These are phyloP conservation scores for Marasmius fiardii DNA, from an alignment of 1,284 basidiomycete genomes.

Conservation along the genomic window DNA sequence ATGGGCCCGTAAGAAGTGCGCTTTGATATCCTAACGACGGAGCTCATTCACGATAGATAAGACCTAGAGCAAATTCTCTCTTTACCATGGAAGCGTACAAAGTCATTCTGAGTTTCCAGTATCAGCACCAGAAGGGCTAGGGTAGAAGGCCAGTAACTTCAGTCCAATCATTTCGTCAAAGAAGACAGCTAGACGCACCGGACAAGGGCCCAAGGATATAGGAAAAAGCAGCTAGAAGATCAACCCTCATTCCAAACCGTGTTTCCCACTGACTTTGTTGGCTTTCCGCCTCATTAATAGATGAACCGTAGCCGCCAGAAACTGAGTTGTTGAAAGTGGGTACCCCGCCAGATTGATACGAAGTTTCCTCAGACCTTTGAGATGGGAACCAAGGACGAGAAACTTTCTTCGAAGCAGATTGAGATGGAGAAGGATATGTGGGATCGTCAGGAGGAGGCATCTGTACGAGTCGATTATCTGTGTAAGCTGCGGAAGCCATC, in stretches of 20 bases:
- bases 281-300: slow-evolving; percentile 43
- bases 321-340: slow-evolving; percentile 54
- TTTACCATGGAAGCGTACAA: slow-evolving; percentile 77
- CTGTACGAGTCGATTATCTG: slow-evolving; percentile 27
- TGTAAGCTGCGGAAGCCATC: background rate
- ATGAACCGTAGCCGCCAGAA: slow-evolving; percentile 33
- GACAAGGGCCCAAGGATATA: slow-evolving; percentile 75
- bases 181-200: slow-evolving; percentile 42
- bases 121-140: slow-evolving; percentile 69
- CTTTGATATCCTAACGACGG: slow-evolving; percentile 68
- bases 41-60: slow-evolving; percentile 9
- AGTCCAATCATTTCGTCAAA: background rate
- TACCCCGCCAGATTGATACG: slow-evolving; percentile 71
- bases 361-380: slow-evolving; percentile 31
- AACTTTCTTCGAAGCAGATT: slow-evolving; percentile 23
- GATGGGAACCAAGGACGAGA: slow-evolving; percentile 60
- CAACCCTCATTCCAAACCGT: slow-evolving; percentile 65
- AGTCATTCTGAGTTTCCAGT: slow-evolving; percentile 78
- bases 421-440: slow-evolving; percentile 23
- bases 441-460: slow-evolving; percentile 61
- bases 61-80: slow-evolving; percentile 7
- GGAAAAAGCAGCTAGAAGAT: slow-evolving; percentile 63
- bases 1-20: slow-evolving; percentile 65
- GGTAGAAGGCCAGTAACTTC: slow-evolving; percentile 8
- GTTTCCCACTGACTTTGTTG: slow-evolving; percentile 71